These are phyloP conservation scores for Lumnitzera racemosa DNA, from an alignment of 345 rosid species.

Conservation along the genomic window DNA sequence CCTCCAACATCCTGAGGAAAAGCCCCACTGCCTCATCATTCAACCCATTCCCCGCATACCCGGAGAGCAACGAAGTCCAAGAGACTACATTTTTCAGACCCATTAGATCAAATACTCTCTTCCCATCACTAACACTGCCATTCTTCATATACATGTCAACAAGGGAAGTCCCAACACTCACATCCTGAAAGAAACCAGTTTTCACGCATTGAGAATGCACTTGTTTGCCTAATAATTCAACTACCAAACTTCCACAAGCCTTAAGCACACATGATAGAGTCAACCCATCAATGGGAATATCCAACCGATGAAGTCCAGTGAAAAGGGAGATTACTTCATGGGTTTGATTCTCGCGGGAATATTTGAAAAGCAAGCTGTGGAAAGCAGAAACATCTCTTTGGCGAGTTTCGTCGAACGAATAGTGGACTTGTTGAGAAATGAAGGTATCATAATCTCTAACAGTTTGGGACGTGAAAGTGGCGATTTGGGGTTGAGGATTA, in stretches of 20 bases:
- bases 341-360: conserved; percentile 44
- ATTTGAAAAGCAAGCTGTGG: conserved; percentile 41
- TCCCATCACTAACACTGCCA: conserved; percentile 43
- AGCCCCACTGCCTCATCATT: conserved; percentile 35
- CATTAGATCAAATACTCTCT: conserved; percentile 56
- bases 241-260: conserved; percentile 47
- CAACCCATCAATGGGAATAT: conserved; percentile 42
- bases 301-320: conserved; percentile 36
- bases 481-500: neutral
- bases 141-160: conserved; percentile 72
- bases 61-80: conserved; percentile 79
- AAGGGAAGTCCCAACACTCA: conserved; percentile 74
- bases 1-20: conserved; percentile 46
- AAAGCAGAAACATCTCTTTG: conserved; percentile 13
- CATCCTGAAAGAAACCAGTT: conserved; percentile 48
- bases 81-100: conserved; percentile 63
- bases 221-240: conserved; percentile 46
- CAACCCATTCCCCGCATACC: conserved; percentile 45
- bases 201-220: conserved; percentile 54
- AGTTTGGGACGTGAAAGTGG: neutral
- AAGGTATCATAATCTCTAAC: neutral
- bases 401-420: conserved; percentile 37
- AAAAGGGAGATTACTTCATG: conserved; percentile 47
- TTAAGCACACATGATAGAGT: conserved; percentile 61
- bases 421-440: neutral